Evolutionary conservation across 306 rosid genomes (phyloP).

Genomic region (Corylus americana): DNA sequence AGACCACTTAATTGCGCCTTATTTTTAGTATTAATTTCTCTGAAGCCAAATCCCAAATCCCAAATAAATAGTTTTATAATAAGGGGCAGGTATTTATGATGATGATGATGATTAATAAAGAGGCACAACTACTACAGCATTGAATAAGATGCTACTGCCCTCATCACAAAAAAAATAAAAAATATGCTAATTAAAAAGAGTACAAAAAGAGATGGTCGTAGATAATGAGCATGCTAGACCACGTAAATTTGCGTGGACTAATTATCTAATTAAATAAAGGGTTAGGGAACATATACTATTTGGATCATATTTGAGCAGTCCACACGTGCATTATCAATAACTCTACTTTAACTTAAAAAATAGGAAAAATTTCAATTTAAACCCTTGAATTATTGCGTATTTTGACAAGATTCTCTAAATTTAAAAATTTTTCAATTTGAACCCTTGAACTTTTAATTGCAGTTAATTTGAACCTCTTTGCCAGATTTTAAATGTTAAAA

Average conservation of each 20-base stretch:
- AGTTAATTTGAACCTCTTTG: too few species aligned
- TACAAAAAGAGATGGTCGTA: background rate
- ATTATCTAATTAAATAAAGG: background rate
- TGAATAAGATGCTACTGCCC: background rate
- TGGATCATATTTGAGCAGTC: conserved; percentile 3
- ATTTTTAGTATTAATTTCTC: background rate
- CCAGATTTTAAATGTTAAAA: too few species aligned
- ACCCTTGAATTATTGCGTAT: too few species aligned
- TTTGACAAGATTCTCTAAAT: too few species aligned
- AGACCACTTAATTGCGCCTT: too few species aligned
- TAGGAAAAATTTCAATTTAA: too few species aligned
- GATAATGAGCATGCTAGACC: background rate
- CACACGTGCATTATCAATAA: background rate
- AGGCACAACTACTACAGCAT: conserved; percentile 31
- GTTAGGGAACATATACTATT: background rate
- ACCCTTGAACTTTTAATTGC: too few species aligned
- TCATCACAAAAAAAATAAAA: background rate
- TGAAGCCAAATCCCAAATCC: background rate
- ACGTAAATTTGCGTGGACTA: background rate
- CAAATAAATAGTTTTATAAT: conserved; percentile 1
- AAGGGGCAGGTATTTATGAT: conserved; percentile 8
- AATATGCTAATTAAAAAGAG: too few species aligned
- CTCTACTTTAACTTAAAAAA: background rate
- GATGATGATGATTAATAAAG: conserved; percentile 16
- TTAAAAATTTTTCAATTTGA: too few species aligned